Conservation (phyloP, 345 rosid genomes). For the Hibiscus mutabilis region DNA sequence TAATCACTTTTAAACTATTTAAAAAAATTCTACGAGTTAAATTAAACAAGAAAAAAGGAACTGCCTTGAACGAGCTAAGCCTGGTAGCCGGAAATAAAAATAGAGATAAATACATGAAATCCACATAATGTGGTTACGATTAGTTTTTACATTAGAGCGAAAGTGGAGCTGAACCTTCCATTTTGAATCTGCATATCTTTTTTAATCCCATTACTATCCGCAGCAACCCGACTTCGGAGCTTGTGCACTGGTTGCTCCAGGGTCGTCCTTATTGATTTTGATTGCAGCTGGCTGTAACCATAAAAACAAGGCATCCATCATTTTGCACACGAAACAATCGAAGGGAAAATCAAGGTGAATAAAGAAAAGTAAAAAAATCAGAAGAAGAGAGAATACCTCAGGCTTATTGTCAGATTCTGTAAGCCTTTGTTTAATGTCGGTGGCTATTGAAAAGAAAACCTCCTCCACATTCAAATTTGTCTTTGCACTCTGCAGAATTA, state of each 20-base stretch:
- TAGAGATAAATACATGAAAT: constrained; percentile 13
- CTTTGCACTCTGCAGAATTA: constrained; percentile 46
- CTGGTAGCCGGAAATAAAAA: constrained; percentile 3
- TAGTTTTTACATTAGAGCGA: constrained; percentile 10
- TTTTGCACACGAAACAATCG: neutral
- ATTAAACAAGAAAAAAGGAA: too few relatives aligned
- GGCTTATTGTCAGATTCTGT: constrained; percentile 43
- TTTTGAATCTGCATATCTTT: neutral
- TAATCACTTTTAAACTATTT: too few relatives aligned
- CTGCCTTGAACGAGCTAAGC: constrained; percentile 12
- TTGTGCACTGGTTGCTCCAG: constrained; percentile 26
- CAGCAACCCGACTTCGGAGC: constrained; percentile 49
- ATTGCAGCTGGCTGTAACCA: constrained; percentile 45
- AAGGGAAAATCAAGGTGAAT: neutral
- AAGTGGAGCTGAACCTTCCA: constrained; percentile 1
- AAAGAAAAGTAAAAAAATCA: neutral
- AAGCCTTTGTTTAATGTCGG: constrained; percentile 52
- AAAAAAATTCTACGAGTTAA: too few relatives aligned
- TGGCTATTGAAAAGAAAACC: constrained; percentile 56
- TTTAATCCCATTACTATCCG: constrained; percentile 30
- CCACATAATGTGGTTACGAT: constrained; percentile 8
- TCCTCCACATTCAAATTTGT: constrained; percentile 58
- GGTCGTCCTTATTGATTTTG: constrained; percentile 47
- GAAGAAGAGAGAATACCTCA: constrained; percentile 27
- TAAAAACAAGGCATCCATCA: neutral